phyloP scores from a whole-genome alignment of 345 rosid genomes.

The Nephelium lappaceum region DNA sequence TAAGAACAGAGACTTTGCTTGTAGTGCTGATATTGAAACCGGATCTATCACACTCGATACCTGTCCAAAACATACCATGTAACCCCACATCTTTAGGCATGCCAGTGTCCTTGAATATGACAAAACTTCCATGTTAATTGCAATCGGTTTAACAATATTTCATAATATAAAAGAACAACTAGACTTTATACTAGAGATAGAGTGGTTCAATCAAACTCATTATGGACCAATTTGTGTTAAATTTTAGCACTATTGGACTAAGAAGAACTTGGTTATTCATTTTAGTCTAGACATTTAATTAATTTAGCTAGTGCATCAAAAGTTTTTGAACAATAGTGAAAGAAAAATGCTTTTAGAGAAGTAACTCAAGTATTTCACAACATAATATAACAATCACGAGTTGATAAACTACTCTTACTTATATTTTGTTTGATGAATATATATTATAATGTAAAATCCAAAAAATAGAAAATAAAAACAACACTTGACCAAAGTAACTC shows the following conservation, averaged over 20 bases:
- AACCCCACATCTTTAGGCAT: conserved; percentile 72
- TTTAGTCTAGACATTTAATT: too few species aligned
- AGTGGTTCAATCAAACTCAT: too few species aligned
- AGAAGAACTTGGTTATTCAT: not conserved
- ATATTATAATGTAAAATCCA: too few species aligned
- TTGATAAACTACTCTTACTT: too few species aligned
- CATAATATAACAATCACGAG: too few species aligned
- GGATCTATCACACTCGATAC: conserved; percentile 86
- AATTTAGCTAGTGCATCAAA: too few species aligned
- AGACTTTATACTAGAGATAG: too few species aligned
- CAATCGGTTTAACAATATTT: not conserved
- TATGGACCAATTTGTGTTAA: too few species aligned
- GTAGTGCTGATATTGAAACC: conserved; percentile 66
- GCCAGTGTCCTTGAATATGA: conserved; percentile 66
- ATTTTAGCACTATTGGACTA: not conserved
- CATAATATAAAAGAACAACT: too few species aligned
- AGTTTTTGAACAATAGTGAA: not conserved
- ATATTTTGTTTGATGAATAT: too few species aligned
- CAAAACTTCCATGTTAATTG: not conserved
- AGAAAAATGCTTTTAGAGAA: not conserved
- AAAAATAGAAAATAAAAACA: too few species aligned
- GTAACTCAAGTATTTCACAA: not conserved
- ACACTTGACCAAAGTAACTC: too few species aligned
- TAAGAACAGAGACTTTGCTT: conserved; percentile 70
- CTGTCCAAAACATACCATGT: conserved; percentile 86